Base-by-base conservation (phyloP, 75 land plant genomes). In the Selaginella tamariscina region DNA sequence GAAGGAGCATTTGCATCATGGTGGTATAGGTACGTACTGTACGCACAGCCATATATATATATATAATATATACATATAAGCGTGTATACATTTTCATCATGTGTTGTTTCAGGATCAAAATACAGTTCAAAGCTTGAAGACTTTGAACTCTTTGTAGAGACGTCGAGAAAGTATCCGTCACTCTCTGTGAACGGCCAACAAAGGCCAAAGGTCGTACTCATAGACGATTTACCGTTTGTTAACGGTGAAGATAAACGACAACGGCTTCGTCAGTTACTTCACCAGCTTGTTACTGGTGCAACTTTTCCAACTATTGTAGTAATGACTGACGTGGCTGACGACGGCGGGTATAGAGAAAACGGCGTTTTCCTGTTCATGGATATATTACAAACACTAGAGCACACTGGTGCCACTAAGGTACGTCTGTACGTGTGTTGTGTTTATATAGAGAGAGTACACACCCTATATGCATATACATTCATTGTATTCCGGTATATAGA, bases 51-150 rank as follows among this genome's bases (percentile, higher is more conserved):
- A 11, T 20, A 11, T 11, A 49, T 49, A 49, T 11, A 11, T 11
- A 49, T 49, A 11, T 49, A 11, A 49, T 49, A 49, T 49, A 49
- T 11, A 11, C 20, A 11, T 49, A 20, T 49, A 11, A 20, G 54
- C 54, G 54, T 49, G 54, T 49, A 11, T 11, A 49, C 18, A 23
- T 66, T 21, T 27, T 13, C 23, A 24, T 32, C 11, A 23, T 24
- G 32, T 79, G 33, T 9, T 57, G 33, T 33, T 0, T 28, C 64
- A 87, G 95, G 90, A 31, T 54, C 75, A 27, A 66, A 65, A 2
- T 93, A 93, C 72, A 78, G 71, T 5, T 94, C 98, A 30, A 94
- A 94, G 82, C 65, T 94, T 68, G 86, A 90, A n/a, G 91, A 94
- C 77, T 94, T 94, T 72, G 85, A 81, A 56, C 69, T 31, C 23